These are phyloP conservation scores for Pythium guiyangense DNA, from an alignment of 352 stramenopile species.

Conservation along the genomic window DNA sequence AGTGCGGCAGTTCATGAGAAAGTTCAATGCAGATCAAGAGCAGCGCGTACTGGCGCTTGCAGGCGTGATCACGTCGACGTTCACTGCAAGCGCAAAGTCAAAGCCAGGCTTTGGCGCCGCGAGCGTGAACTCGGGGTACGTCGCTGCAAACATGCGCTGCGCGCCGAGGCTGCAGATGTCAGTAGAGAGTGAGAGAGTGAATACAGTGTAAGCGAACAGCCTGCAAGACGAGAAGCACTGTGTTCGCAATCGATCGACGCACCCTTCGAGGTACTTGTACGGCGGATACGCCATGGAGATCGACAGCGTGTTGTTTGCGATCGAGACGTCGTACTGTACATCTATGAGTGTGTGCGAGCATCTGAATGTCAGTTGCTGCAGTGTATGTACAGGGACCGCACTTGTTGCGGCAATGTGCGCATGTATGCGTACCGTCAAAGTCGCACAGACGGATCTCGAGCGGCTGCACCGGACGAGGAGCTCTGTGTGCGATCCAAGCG, in stretches of 20 bases:
- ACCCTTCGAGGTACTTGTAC: conserved; percentile 69
- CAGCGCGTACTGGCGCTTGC: conserved; percentile 43
- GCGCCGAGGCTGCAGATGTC: conserved; percentile 41
- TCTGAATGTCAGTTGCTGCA: neutral
- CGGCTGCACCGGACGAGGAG: conserved; percentile 65
- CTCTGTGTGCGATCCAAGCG: conserved; percentile 24
- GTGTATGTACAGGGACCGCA: neutral
- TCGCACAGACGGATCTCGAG: conserved; percentile 79
- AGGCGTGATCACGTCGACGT: conserved; percentile 73
- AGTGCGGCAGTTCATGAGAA: neutral
- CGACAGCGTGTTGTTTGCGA: conserved; percentile 55
- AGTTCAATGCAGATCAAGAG: neutral
- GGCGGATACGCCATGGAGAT: conserved; percentile 77
- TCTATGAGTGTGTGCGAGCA: conserved; percentile 23
- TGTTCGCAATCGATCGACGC: neutral
- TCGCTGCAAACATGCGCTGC: conserved; percentile 61
- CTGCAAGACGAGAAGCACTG: neutral
- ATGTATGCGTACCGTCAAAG: conserved; percentile 68
- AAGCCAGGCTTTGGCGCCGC: conserved; percentile 69
- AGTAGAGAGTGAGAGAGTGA: neutral
- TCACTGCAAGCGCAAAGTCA: conserved; percentile 72
- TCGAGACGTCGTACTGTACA: conserved; percentile 82
- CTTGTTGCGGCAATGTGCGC: neutral
- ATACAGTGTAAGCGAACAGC: conserved; percentile 7
- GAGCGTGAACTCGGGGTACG: conserved; percentile 72